phyloP scores from a whole-genome alignment of 331 rosid species.

The Dryas integrifolia region DNA sequence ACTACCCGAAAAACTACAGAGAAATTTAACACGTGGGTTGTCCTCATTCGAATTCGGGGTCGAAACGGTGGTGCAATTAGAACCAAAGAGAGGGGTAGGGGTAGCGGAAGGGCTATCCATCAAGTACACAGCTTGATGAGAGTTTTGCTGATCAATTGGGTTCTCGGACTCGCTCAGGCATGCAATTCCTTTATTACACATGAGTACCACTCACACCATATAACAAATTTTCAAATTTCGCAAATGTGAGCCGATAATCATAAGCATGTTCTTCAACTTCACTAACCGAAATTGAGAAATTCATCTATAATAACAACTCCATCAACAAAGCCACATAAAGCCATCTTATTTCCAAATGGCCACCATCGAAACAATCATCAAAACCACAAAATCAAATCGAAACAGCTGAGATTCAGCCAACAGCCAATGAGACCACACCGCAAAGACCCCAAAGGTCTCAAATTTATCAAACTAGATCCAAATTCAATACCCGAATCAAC shows the following conservation, averaged over 20 bases:
- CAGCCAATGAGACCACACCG: background rate
- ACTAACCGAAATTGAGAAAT: conserved; percentile 16
- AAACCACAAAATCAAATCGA: conserved; percentile 14
- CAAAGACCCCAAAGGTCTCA: background rate
- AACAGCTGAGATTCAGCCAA: background rate
- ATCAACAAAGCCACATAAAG: conserved; percentile 18
- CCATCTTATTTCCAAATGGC: conserved; percentile 23
- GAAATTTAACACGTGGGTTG: conserved; percentile 70
- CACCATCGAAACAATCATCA: conserved; percentile 8
- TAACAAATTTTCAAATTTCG: conserved; percentile 30
- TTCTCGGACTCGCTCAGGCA: conserved; percentile 50
- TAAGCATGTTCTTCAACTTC: conserved; percentile 11
- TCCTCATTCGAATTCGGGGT: conserved; percentile 51
- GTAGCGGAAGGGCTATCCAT: conserved; percentile 76
- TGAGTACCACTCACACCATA: conserved; percentile 43
- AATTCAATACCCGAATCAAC: conserved; percentile 19
- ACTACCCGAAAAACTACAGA: conserved; percentile 83
- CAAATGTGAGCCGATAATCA: conserved; percentile 20
- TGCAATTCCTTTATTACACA: conserved; percentile 59
- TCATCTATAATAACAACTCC: conserved; percentile 29
- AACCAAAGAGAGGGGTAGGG: conserved; percentile 42
- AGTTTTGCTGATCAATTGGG: conserved; percentile 44
- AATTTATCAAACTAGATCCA: conserved; percentile 32
- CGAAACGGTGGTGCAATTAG: conserved; percentile 37
- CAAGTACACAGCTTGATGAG: conserved; percentile 30